A percentile compares a stretch with the other conserved stretches of the same genome.
Conservation (phyloP, 176 grass and related monocot species). For the Oryza glaberrima region DNA sequence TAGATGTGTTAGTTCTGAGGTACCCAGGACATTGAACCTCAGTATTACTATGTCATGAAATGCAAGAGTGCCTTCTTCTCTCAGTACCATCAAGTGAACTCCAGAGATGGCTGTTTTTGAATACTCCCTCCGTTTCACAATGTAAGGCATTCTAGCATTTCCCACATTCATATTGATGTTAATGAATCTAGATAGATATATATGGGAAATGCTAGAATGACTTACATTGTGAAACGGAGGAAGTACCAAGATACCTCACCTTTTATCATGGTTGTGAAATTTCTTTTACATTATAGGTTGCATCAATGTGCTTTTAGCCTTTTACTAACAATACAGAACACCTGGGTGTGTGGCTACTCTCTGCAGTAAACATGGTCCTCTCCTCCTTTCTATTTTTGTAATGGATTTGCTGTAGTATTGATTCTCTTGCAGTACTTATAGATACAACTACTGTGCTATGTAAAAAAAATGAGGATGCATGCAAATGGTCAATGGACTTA, state of each 20-base stretch:
- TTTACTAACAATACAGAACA: neutral
- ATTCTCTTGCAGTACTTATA: neutral
- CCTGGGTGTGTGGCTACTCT: neutral
- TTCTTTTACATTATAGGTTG: neutral
- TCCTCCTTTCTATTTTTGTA: neutral
- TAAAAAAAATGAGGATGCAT: neutral
- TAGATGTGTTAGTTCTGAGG: neutral
- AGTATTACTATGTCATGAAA: neutral
- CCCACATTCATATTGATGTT: too few species aligned
- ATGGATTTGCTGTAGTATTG: neutral
- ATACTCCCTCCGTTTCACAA: neutral
- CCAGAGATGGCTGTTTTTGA: neutral
- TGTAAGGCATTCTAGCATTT: too few species aligned
- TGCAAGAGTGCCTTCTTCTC: neutral
- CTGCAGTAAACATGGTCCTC: neutral
- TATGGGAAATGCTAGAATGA: too few species aligned
- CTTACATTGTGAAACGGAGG: too few species aligned
- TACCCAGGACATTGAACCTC: neutral
- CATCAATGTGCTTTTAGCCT: neutral
- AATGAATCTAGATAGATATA: too few species aligned
- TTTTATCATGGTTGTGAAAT: neutral
- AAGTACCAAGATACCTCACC: neutral
- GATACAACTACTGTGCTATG: neutral
- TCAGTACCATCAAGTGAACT: conserved; percentile 8
- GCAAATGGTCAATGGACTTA: neutral